A percentile compares a stretch with the other conserved stretches of the same genome.
These are phyloP conservation scores for Phellinidium pouzarii DNA, from an alignment of 1,284 basidiomycete species.

Conservation along the genomic window DNA sequence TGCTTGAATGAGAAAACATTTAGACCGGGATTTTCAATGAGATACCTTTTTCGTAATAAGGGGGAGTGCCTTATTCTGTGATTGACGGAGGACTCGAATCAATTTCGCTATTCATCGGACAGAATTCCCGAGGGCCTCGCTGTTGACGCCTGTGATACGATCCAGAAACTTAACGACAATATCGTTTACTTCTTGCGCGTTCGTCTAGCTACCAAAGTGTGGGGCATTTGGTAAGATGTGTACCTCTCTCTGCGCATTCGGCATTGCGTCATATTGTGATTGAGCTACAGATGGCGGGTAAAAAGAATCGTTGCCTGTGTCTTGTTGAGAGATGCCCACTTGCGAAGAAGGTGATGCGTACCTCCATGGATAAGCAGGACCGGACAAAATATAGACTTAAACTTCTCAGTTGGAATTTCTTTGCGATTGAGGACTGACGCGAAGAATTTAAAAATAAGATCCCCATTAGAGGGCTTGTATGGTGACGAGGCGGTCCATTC, in stretches of 20 bases:
- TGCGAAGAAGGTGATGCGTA: constrained; percentile 4
- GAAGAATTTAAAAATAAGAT: constrained; percentile 20
- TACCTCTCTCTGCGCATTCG: constrained; percentile 19
- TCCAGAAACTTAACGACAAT: constrained; percentile 19
- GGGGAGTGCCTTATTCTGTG: too few relatives aligned
- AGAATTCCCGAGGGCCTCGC: constrained; percentile 2
- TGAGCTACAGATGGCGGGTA: constrained; percentile 13
- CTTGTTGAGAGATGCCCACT: too few relatives aligned
- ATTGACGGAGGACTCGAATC: too few relatives aligned
- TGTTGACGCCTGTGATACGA: constrained; percentile 18
- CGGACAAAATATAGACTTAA: constrained; percentile 17
- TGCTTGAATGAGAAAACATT: too few relatives aligned
- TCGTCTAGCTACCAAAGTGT: constrained; percentile 21
- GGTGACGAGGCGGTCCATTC: constrained; percentile 21
- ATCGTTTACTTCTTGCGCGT: constrained; percentile 19
- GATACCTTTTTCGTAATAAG: too few relatives aligned
- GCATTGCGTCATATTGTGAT: constrained; percentile 17
- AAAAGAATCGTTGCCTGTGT: too few relatives aligned
- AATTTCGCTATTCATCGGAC: too few relatives aligned
- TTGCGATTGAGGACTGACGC: constrained; percentile 20
- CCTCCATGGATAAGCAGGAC: constrained; percentile 21
- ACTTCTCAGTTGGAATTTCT: constrained; percentile 12
- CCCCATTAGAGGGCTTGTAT: constrained; percentile 19
- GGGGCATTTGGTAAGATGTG: constrained; percentile 19
- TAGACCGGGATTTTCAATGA: too few relatives aligned